These are phyloP conservation scores for Phoma herbarum DNA, from an alignment of 2,329 filamentous ascomycete genomes.

Conservation along the genomic window DNA sequence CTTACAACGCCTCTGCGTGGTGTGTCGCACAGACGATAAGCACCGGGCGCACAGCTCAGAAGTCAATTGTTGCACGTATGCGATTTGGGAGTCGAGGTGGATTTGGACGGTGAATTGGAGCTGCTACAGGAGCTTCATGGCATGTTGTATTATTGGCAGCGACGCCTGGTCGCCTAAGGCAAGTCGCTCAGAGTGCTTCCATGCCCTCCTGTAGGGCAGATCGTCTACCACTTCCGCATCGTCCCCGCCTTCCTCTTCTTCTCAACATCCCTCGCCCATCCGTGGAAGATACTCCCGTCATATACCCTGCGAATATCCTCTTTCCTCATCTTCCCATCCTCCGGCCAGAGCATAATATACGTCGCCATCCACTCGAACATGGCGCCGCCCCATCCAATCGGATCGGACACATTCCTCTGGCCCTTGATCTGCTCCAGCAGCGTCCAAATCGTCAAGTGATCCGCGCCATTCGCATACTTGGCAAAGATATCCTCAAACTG, in stretches of 20 bases:
- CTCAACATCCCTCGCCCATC: slow-evolving; percentile 16
- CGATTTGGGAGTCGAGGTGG: too few species aligned
- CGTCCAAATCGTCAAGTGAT: slow-evolving; percentile 53
- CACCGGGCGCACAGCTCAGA: too few species aligned
- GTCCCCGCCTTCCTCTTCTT: slow-evolving; percentile 14
- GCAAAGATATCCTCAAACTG: slow-evolving; percentile 60
- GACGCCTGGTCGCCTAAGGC: too few species aligned
- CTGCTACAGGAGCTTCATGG: too few species aligned
- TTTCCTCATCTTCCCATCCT: slow-evolving; percentile 65
- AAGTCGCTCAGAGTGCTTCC: too few species aligned
- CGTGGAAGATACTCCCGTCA: slow-evolving; percentile 63
- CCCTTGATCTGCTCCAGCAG: slow-evolving; percentile 52
- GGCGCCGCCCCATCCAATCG: slow-evolving; percentile 57
- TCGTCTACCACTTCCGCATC: slow-evolving; percentile 15
- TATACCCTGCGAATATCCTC: slow-evolving; percentile 64
- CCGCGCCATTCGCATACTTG: slow-evolving; percentile 55
- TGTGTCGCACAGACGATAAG: too few species aligned
- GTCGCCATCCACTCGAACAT: slow-evolving; percentile 60
- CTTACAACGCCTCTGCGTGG: too few species aligned
- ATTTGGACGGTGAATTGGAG: too few species aligned
- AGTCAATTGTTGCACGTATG: too few species aligned
- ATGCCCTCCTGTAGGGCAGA: too few species aligned
- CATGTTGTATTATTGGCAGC: too few species aligned
- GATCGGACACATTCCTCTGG: slow-evolving; percentile 53
- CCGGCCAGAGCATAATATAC: slow-evolving; percentile 64